Base-by-base conservation (phyloP, 345 rosid genomes). In the Xanthoceras sorbifolium region DNA sequence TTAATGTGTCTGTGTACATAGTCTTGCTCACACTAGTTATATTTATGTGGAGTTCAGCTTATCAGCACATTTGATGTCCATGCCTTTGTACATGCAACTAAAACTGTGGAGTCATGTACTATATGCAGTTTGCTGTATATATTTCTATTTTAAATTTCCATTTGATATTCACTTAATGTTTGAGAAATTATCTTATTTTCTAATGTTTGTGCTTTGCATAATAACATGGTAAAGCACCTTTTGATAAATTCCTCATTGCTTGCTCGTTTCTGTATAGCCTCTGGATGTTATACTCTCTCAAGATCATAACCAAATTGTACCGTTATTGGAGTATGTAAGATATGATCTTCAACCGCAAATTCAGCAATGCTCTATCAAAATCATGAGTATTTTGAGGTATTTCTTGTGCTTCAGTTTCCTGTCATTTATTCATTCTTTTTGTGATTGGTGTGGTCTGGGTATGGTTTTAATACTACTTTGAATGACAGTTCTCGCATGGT, bases 221-320 rank as follows among this genome's bases (percentile, higher is more conserved):
- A 42, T 34, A 67, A 32, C 40, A 32, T 62, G 48, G 40, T n/a
- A 38, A 17, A 25, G 31, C 14, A 64, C 75, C 42, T 29, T 50
- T 42, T 15, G 32, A 63, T 67, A 28, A 22, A 42, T 11, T 48
- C 36, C 40, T 72, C 50, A 40, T 50, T 68, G 67, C 64, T 75
- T 54, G 80, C 64, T 62, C 29, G 34, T 85, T 64, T 73, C 68
- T 68, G 59, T 85, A 86, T 89, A 95, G 99, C 97, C 98, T 72
- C 77, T 95, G 89, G 99, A 95, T 83, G 81, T 92, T 77, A 90
- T 95, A 79, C 96, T 95, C 63, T 90, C 93, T 40, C 99, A 95
- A 85, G 98, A 93, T 85, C 94, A 89, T 86, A 87, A 87, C 81
- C 99, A 93, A 85, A 86, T 90, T 80, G 85, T 90, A 74, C 85